Evolutionary conservation across 257 asterid species (phyloP), one percentile per base, ranked within the genome.

Genomic region (Penstemon davidsonii): DNA sequence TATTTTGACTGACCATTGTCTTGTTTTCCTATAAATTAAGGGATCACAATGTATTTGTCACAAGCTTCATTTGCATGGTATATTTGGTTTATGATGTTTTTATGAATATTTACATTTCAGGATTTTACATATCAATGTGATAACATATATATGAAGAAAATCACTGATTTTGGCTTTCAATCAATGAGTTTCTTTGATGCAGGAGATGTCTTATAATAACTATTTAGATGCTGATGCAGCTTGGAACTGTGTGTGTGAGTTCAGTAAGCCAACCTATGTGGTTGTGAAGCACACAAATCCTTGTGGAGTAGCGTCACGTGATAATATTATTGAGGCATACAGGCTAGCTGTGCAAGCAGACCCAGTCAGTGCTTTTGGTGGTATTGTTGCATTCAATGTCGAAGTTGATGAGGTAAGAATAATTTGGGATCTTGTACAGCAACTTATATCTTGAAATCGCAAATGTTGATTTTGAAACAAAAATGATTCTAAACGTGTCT

Each of bases 361-460:
- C 69, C 96, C 99, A n/a, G 93, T 91, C 67, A 91, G 99, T 73
- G 97, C 97, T 54, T 94, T 94, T 78, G 99, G 97, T 78, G 99
- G 99, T 70, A 94, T 94, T 68, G 99, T 94, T 49, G 99, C 97
- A 53, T 91, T 94, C 86, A 94, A 94, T 66, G 88, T 88, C n/a
- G 99, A 94, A 86, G 92, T 91, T 65, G 96, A 94, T 71, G 97
- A 94, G 99, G 99, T 88, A 77, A 78, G 68, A 46, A 60, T 63
- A 43, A 42, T 56, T 64, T 46, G 62, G 49, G 43, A 58, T 55
- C 55, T 76, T 69, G 66, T 15, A 0, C 40, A 5, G 56, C 52
- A 40, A 15, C 0, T 15, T 15, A 15, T 15, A 15, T 15, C 18
- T 15, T 15, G 18, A 15, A 15, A 15, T 15, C 18, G 18, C 18